A percentile compares a stretch with the other conserved stretches of the same genome.
phyloP scores from a whole-genome alignment of 2,329 filamentous ascomycete species.

The Chaetomiaceae sp. region DNA sequence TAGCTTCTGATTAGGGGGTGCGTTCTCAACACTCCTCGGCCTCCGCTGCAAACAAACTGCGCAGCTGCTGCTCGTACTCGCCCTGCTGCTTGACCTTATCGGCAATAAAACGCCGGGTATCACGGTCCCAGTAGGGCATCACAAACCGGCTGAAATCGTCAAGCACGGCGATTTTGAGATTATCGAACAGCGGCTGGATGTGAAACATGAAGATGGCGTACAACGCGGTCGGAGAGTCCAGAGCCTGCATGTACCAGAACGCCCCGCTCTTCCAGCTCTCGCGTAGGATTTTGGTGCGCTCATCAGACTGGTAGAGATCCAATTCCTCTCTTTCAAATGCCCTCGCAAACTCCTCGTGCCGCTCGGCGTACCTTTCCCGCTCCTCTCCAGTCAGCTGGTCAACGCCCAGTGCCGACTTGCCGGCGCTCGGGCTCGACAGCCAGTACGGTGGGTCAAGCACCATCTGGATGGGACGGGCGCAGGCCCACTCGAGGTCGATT shows the following conservation, averaged over 20 bases:
- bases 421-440: neutral
- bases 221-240: neutral
- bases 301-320: neutral
- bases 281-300: neutral
- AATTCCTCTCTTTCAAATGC: neutral
- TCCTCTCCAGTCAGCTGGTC: neutral
- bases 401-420: neutral
- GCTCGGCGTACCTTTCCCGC: neutral
- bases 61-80: neutral
- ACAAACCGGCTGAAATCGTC: neutral
- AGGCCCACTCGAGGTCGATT: conserved; percentile 3
- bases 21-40: too few relatives aligned
- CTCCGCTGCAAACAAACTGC: neutral
- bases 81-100: neutral
- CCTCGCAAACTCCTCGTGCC: neutral
- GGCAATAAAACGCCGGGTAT: neutral
- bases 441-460: neutral
- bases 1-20: too few relatives aligned
- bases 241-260: conserved; percentile 2
- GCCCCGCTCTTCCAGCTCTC: neutral
- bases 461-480: neutral
- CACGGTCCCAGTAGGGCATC: neutral
- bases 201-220: neutral
- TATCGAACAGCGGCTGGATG: neutral
- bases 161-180: neutral